These are phyloP conservation scores for Auricularia sp. DNA, from an alignment of 768 basidiomycete species.

Conservation along the genomic window DNA sequence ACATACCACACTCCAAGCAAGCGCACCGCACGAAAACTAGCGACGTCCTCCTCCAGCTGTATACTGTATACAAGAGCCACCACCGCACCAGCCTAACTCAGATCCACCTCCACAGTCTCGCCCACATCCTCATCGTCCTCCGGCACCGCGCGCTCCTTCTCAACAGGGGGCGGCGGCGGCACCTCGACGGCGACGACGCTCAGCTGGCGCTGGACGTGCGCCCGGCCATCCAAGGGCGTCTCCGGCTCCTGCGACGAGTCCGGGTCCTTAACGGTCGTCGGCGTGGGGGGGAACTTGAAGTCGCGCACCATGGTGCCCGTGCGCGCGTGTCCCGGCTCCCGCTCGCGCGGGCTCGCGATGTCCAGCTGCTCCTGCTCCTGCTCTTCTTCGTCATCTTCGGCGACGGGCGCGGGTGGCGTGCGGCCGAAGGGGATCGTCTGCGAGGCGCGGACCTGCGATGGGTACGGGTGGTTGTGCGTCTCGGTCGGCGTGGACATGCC, in stretches of 20 bases:
- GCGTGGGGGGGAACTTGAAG: conserved; percentile 55
- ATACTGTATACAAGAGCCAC: too few species aligned
- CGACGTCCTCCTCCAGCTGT: too few species aligned
- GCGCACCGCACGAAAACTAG: too few species aligned
- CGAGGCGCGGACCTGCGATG: not conserved
- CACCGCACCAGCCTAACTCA: not conserved
- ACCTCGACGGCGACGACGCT: conserved; percentile 37
- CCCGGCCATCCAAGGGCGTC: not conserved
- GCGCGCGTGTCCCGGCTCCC: conserved; percentile 16
- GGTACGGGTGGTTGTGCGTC: conserved; percentile 3
- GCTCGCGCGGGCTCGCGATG: conserved; percentile 8
- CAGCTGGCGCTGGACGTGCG: conserved; percentile 1
- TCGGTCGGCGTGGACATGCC: not conserved
- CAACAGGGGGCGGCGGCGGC: conserved; percentile 68
- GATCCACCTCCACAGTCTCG: conserved; percentile 59
- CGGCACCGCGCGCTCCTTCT: conserved; percentile 53
- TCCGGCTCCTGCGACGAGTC: not conserved
- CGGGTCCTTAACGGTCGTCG: conserved; percentile 5
- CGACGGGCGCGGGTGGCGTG: conserved; percentile 8
- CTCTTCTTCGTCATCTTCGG: conserved; percentile 12
- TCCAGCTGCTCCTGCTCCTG: conserved; percentile 12
- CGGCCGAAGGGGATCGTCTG: not conserved
- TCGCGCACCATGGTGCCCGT: conserved; percentile 70
- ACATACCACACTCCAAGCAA: too few species aligned
- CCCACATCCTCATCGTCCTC: conserved; percentile 68